Evolutionary conservation across 2,329 filamentous ascomycete genomes (phyloP), one percentile per base, ranked within the genome.

Genomic region (Akanthomyces uredinophilus): DNA sequence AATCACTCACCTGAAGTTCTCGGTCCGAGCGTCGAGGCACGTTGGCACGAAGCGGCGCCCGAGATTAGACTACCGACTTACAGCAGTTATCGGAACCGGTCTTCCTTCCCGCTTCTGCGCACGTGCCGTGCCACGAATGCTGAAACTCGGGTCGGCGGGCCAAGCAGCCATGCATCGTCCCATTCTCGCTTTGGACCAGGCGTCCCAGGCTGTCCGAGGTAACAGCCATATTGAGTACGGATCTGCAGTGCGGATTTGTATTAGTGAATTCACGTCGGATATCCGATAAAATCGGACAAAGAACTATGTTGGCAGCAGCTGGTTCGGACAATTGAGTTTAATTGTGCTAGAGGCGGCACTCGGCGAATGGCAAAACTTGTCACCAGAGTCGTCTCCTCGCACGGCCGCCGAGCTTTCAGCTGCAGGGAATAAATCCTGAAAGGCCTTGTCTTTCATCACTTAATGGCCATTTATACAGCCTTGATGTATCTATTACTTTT

Each of bases 81-180:
- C 20, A 50, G 18, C n/a, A n/a, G n/a, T n/a, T 18, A 39, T 39
- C 46, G 44, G 32, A 49, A 39, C 41, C 6, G 44, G 35, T 2
- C 46, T 49, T 11, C 6, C n/a, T 52, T 52, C 37, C 37, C 46
- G 35, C 46, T 35, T 51, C 35, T 35, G 39, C 56, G 56, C 56
- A 60, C 47, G 47, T 43, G 18, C 56, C 32, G 4, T 10, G 14
- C 22, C 14, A 16, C 16, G 11, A 35, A 35, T 32, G 56, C 20
- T 60, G 56, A 60, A 52, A 60, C 56, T 14, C 35, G 46, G 32
- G 35, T 20, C 18, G 46, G 35, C 56, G 56, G 56, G 22, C 46
- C 55, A 35, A 24, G 27, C 35, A 27, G 4, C 56, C 29, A 43
- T 57, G 18, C 56, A 22, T 59, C 22, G 22, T 59, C 46, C 46